These are phyloP conservation scores for Papiliotrema fonsecae DNA, from an alignment of 1,284 basidiomycete genomes.

Conservation along the genomic window DNA sequence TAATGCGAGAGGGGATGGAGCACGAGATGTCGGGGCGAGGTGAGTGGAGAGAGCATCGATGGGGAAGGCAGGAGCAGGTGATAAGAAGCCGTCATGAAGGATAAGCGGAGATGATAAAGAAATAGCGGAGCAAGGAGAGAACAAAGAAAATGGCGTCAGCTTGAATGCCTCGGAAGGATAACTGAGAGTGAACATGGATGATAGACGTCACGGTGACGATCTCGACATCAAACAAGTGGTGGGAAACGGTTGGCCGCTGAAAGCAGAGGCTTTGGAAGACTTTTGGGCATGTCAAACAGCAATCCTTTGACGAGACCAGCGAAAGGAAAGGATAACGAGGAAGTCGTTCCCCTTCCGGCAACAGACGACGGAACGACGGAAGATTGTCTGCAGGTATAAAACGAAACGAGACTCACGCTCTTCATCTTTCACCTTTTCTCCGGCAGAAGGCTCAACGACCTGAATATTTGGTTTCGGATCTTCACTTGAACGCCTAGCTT, in stretches of 20 bases:
- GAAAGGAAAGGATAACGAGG: background rate
- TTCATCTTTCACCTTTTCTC: constrained; percentile 11
- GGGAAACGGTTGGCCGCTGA: too few species aligned
- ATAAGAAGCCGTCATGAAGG: constrained; percentile 11
- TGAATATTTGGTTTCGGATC: constrained; percentile 5
- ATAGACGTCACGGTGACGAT: too few species aligned
- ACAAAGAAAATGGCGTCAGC: constrained; percentile 7
- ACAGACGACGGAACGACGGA: background rate
- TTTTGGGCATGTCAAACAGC: too few species aligned
- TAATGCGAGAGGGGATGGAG: constrained; percentile 10
- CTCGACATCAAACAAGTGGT: too few species aligned
- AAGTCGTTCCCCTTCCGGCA: background rate
- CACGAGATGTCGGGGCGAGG: constrained; percentile 1
- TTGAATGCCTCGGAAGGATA: background rate
- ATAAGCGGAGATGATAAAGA: constrained; percentile 4
- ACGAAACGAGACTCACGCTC: constrained; percentile 13
- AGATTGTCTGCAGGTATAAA: background rate
- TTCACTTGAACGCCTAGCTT: background rate
- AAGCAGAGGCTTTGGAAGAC: too few species aligned
- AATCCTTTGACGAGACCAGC: background rate
- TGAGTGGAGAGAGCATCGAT: constrained; percentile 11
- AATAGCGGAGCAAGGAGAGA: background rate
- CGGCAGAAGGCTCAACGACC: constrained; percentile 9
- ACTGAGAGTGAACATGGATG: too few species aligned
- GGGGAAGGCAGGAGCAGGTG: constrained; percentile 9